A percentile compares a stretch with the other conserved stretches of the same genome.
Conservation (phyloP, 75 land plant species). For the Larix kaempferi region DNA sequence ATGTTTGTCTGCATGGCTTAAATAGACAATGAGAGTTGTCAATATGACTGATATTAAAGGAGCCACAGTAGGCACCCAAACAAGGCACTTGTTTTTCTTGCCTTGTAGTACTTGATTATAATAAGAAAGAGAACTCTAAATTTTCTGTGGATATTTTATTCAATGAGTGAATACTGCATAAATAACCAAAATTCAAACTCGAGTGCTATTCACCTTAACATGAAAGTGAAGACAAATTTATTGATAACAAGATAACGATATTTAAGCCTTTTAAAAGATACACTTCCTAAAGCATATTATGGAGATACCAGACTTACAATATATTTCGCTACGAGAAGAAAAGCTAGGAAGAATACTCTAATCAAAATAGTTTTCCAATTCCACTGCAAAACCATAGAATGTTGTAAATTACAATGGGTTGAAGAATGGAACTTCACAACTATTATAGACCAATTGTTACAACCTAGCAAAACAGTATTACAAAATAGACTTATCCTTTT, state of each 20-base stretch:
- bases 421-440: neutral
- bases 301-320: conserved; percentile 30
- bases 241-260: neutral
- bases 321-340: conserved; percentile 41
- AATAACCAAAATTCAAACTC: neutral
- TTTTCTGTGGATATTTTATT: neutral
- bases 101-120: conserved; percentile 17
- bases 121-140: too few relatives aligned
- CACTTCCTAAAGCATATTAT: neutral
- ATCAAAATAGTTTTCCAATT: conserved; percentile 60
- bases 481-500: neutral
- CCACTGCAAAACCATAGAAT: conserved; percentile 37
- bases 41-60: conserved; percentile 46
- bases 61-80: conserved; percentile 49
- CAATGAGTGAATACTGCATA: neutral
- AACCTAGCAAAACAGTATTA: conserved; percentile 68
- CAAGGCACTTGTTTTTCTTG: conserved; percentile 30
- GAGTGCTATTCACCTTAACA: neutral
- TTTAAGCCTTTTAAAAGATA: neutral
- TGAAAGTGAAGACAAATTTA: neutral
- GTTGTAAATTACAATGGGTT: neutral
- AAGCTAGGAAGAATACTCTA: conserved; percentile 30
- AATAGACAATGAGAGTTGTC: conserved; percentile 50
- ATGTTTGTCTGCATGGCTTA: conserved; percentile 55
- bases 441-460: conserved; percentile 50